phyloP scores from a whole-genome alignment of 306 rosid species.

The Prinsepia uniflora region DNA sequence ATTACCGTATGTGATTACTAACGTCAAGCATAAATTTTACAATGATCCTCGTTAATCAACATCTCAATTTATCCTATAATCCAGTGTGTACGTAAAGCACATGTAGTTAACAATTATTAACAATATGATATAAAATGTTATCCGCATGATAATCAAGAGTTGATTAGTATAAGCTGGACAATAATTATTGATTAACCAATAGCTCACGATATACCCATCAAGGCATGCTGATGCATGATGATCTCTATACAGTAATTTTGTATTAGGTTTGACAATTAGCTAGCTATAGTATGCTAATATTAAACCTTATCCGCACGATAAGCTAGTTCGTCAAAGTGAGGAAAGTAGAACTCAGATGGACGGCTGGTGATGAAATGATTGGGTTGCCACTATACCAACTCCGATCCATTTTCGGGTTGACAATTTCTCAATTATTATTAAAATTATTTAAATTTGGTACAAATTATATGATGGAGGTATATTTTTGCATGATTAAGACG shows the following conservation, averaged over 20 bases:
- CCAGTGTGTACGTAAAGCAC: too few species aligned
- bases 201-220: background rate
- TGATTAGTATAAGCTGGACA: too few species aligned
- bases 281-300: conserved; percentile 13
- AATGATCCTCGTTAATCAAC: background rate
- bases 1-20: too few species aligned
- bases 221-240: background rate
- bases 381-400: conserved; percentile 16
- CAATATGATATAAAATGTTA: background rate
- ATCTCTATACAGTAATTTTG: background rate
- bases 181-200: too few species aligned
- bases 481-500: background rate
- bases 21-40: background rate
- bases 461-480: background rate
- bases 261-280: background rate
- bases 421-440: background rate
- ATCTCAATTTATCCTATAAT: background rate
- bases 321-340: conserved; percentile 1
- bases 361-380: conserved; percentile 14
- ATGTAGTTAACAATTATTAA: background rate
- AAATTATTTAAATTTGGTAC: background rate
- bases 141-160: background rate
- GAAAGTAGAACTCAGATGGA: background rate
- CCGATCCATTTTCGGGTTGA: conserved; percentile 5
- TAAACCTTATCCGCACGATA: conserved; percentile 25